phyloP scores from a whole-genome alignment of 257 asterid genomes.

The Solanum chilense region DNA sequence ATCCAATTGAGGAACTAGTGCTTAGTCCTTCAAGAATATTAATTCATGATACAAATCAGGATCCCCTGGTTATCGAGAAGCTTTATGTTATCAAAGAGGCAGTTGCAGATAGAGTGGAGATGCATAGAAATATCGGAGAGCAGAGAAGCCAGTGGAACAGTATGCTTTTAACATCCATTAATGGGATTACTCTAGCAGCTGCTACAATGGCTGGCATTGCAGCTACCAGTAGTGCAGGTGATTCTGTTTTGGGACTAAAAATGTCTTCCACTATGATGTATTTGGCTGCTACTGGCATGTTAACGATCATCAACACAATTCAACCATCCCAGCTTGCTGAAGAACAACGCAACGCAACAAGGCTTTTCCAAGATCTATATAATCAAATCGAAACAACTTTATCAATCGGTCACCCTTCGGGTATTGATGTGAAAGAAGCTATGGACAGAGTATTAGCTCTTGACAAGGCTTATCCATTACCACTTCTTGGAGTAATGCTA shows the following conservation, averaged over 20 bases:
- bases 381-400: conserved; percentile 33
- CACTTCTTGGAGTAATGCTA: conserved; percentile 27
- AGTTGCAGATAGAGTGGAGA: conserved; percentile 52
- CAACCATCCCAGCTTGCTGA: conserved; percentile 80
- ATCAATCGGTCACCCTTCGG: conserved; percentile 21
- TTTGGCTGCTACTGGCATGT: conserved; percentile 25
- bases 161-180: conserved; percentile 34
- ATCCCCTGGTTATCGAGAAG: conserved; percentile 17
- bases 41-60: neutral
- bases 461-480: conserved; percentile 52
- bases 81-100: conserved; percentile 41
- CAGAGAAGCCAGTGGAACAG: conserved; percentile 49
- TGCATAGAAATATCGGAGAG: conserved; percentile 45
- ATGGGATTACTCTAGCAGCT: conserved; percentile 37
- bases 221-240: conserved; percentile 8
- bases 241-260: conserved; percentile 2
- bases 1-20: neutral
- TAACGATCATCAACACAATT: conserved; percentile 21
- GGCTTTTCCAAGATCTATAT: conserved; percentile 47
- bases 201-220: conserved; percentile 12
- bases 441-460: conserved; percentile 55
- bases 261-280: conserved; percentile 17
- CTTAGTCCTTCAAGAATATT: neutral
- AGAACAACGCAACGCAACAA: conserved; percentile 58
- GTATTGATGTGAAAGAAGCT: conserved; percentile 27